phyloP scores from a whole-genome alignment of 345 rosid genomes.

The Jatropha curcas region DNA sequence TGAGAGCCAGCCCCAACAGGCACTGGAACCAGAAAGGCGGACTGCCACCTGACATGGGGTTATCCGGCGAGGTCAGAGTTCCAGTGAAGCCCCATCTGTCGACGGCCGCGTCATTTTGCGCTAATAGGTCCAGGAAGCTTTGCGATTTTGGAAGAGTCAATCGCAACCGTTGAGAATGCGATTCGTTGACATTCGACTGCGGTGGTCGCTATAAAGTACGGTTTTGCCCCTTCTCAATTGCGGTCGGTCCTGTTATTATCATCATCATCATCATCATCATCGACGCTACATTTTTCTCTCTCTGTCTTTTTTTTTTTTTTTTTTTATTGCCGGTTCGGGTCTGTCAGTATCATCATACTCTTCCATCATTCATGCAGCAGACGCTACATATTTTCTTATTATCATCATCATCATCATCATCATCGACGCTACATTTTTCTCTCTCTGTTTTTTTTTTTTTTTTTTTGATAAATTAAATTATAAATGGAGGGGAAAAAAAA shows the following conservation, averaged over 20 bases:
- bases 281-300: too few species aligned
- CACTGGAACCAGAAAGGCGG: constrained; percentile 60
- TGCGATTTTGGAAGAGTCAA: constrained; percentile 76
- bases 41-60: constrained; percentile 46
- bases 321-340: too few species aligned
- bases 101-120: constrained; percentile 67
- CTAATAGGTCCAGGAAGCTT: constrained; percentile 83
- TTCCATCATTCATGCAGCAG: too few species aligned
- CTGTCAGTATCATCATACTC: too few species aligned
- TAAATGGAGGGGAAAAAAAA: background rate
- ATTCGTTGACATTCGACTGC: constrained; percentile 5
- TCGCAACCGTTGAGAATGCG: constrained; percentile 58
- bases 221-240: constrained; percentile 31
- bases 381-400: too few species aligned
- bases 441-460: too few species aligned
- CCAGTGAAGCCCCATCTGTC: constrained; percentile 68
- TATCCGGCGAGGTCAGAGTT: constrained; percentile 47
- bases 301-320: too few species aligned
- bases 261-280: background rate
- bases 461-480: background rate
- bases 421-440: too few species aligned
- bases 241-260: background rate
- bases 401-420: too few species aligned
- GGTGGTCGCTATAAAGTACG: constrained; percentile 14
- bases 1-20: constrained; percentile 80